Base-by-base conservation (phyloP, 192 early-diverging fungal species). In the Cladochytrium replicatum region DNA sequence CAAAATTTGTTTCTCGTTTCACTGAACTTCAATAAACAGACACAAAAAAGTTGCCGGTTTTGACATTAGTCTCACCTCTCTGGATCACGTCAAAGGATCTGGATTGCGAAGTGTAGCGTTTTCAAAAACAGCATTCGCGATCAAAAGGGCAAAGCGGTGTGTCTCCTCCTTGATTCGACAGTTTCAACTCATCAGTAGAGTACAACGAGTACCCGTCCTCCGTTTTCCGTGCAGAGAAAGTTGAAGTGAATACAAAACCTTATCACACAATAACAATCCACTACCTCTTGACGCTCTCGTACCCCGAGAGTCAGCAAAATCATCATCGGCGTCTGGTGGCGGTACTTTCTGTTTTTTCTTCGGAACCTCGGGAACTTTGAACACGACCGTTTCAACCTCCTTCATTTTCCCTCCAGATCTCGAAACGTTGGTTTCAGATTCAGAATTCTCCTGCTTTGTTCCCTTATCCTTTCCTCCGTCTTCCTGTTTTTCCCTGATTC, bases 121-220 rank as follows among this genome's bases (percentile, higher is more conserved):
- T n/a, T n/a, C n/a, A 72, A 40, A 49, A 72, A 41, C 70, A 72
- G 55, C 70, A 72, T 25, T 69, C 47, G 29, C 70, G 69, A 8
- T 72, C 70, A 48, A 72, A 72, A 2, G 70, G 70, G 37, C 70
- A 72, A 40, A 59, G 54, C 0, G 63, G 59, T 17, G 70, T 72
- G 3, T 63, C 67, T 2, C 68, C 68, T 4, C 65, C 70, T 44
- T 64, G 47, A n/a, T n/a, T n/a, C 28, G 67, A 66, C 43, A 68
- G 59, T 22, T 61, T 55, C 31, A 72, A 39, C 32, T 72, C 70
- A n/a, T 58, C 39, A 11, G 64, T 61, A 46, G 58, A 52, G 63
- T 60, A 72, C 24, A 72, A 38, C 19, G 55, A 57, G 8, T 59
- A 41, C n/a, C 70, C 70, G 52, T 72, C 70, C 23, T 70, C 70